phyloP scores from a whole-genome alignment of 495 filamentous ascomycete species.

The Daldinia childiae region DNA sequence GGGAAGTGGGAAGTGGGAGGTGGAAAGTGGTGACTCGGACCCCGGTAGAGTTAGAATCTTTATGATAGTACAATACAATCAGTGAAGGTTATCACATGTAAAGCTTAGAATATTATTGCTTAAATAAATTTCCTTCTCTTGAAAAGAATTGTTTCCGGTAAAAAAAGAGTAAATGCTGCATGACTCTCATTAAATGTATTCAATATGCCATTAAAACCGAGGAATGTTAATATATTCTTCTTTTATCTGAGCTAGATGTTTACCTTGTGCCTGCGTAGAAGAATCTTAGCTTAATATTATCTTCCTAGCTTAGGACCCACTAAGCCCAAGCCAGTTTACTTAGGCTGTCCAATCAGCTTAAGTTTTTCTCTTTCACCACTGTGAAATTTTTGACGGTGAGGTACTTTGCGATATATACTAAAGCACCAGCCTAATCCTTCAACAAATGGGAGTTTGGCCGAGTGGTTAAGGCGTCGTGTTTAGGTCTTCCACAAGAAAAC shows the following conservation, averaged over 20 bases:
- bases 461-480: conserved; percentile 65
- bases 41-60: not conserved
- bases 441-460: conserved; percentile 53
- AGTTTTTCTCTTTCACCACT: not conserved
- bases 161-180: too few species aligned
- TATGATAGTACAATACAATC: not conserved
- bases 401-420: not conserved
- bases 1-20: too few species aligned
- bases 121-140: not conserved
- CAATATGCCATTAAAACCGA: too few species aligned
- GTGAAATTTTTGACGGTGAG: not conserved
- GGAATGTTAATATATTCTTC: not conserved
- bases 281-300: not conserved
- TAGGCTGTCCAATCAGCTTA: not conserved
- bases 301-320: not conserved
- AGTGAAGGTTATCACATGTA: conserved; percentile 12
- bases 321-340: not conserved
- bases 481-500: conserved; percentile 48
- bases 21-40: not conserved
- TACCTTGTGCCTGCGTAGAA: too few species aligned
- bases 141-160: not conserved
- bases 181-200: too few species aligned
- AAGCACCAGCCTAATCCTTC: not conserved
- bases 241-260: not conserved
- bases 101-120: not conserved